These are phyloP conservation scores for Oryza longistaminata DNA, from an alignment of 176 grass and related monocot species.

Conservation along the genomic window DNA sequence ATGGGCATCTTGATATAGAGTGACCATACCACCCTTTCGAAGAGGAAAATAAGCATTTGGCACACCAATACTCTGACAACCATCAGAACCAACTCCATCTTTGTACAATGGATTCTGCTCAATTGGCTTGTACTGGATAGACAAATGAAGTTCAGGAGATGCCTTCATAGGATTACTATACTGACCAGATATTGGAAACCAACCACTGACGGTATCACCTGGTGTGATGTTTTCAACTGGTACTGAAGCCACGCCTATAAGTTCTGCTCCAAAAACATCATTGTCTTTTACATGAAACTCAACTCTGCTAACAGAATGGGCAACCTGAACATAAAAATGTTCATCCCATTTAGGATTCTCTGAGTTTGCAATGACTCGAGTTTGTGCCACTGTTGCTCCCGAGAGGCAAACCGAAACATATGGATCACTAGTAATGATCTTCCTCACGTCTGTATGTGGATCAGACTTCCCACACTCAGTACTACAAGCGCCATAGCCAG, in stretches of 20 bases:
- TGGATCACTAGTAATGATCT: constrained; percentile 94
- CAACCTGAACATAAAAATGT: constrained; percentile 87
- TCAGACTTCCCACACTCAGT: constrained; percentile 43
- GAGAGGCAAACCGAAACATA: constrained; percentile 93
- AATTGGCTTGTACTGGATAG: constrained; percentile 69
- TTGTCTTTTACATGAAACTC: constrained; percentile 96
- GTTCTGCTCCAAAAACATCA: constrained; percentile 87
- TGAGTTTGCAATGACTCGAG: constrained; percentile 78
- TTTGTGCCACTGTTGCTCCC: constrained; percentile 82
- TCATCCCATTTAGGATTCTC: constrained; percentile 97
- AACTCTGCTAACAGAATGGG: constrained; percentile 65
- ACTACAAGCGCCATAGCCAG: constrained; percentile 59
- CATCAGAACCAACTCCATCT: constrained; percentile 54
- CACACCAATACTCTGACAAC: constrained; percentile 55
- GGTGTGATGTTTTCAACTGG: constrained; percentile 63
- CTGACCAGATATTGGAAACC: constrained; percentile 70
- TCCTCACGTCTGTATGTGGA: constrained; percentile 50
- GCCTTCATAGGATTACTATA: constrained; percentile 51
- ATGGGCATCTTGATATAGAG: constrained; percentile 95
- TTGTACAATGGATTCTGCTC: constrained; percentile 65
- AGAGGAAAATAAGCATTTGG: constrained; percentile 94
- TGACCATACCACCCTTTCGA: constrained; percentile 69
- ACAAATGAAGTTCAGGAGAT: constrained; percentile 69
- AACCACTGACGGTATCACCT: constrained; percentile 56
- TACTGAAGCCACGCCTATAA: constrained; percentile 82